A percentile compares a stretch with the other conserved stretches of the same genome.
Conservation (phyloP, 805 yeast species). For the Wickerhamia fluorescens region DNA sequence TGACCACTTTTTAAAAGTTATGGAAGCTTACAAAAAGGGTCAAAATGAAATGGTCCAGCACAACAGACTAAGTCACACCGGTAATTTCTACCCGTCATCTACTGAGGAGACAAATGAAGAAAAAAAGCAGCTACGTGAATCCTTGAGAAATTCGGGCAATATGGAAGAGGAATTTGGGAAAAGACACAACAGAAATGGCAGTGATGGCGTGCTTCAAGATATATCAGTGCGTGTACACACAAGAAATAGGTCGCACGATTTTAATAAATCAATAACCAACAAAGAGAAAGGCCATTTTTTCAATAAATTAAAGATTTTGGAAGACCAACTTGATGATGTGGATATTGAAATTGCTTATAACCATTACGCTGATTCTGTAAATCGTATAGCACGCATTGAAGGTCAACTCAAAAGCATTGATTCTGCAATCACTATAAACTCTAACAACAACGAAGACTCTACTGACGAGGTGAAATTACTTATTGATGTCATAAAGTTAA, state of each 20-base stretch:
- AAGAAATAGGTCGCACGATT: conserved; percentile 47
- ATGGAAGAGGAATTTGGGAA: conserved; percentile 31
- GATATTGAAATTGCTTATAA: conserved; percentile 63
- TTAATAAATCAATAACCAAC: conserved; percentile 12
- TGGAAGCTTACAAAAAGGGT: conserved; percentile 53
- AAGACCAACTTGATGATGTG: conserved; percentile 59
- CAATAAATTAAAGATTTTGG: conserved; percentile 45
- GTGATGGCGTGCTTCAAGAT: conserved; percentile 45
- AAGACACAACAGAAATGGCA: conserved; percentile 23
- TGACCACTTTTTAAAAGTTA: conserved; percentile 49
- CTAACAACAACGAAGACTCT: conserved; percentile 8
- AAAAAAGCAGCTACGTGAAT: conserved; percentile 31
- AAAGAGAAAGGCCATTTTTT: conserved; percentile 29
- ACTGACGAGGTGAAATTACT: conserved; percentile 22
- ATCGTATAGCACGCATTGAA: conserved; percentile 32
- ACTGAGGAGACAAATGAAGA: conserved; percentile 23
- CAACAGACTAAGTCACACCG: conserved; percentile 17
- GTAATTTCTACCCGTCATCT: conserved; percentile 8
- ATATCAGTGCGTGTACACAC: conserved; percentile 57
- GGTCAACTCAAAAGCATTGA: conserved; percentile 23
- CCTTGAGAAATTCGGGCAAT: conserved; percentile 46
- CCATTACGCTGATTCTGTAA: conserved; percentile 42
- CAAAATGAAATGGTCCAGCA: conserved; percentile 41
- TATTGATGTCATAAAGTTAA: conserved; percentile 36
- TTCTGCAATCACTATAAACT: conserved; percentile 10